phyloP scores from a whole-genome alignment of 2,329 filamentous ascomycete species.

The Fusarium duplospermum region DNA sequence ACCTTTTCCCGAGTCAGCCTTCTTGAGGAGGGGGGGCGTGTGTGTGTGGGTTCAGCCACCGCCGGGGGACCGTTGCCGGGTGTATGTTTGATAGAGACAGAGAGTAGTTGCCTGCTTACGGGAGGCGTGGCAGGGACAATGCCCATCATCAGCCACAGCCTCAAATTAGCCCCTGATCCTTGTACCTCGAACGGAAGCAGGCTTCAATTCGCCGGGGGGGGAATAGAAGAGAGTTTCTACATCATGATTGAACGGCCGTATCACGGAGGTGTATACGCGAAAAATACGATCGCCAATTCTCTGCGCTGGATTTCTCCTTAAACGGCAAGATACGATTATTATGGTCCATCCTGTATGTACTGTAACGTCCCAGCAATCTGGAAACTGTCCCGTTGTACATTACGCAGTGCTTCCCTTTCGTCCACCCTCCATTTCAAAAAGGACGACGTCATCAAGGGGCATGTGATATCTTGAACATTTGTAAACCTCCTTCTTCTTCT shows the following conservation, averaged over 20 bases:
- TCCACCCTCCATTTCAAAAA: background rate
- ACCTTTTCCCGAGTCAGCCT: background rate
- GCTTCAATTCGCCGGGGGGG: background rate
- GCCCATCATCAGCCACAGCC: conserved; percentile 38
- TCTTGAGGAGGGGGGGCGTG: background rate
- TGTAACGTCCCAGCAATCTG: background rate
- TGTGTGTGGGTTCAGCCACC: conserved; percentile 11
- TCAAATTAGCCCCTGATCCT: conserved; percentile 21
- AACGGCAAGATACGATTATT: background rate
- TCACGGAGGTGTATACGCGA: conserved; percentile 7
- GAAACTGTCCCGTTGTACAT: background rate
- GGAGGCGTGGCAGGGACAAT: conserved; percentile 25
- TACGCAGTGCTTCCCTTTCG: background rate
- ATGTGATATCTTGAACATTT: background rate
- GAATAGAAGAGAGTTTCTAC: background rate
- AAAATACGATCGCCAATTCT: conserved; percentile 11
- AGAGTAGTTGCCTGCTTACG: conserved; percentile 22
- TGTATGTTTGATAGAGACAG: background rate
- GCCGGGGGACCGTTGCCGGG: conserved; percentile 16
- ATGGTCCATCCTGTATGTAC: background rate
- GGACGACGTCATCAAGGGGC: background rate
- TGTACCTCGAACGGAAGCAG: background rate
- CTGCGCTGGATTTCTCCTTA: background rate
- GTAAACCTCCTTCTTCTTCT: background rate
- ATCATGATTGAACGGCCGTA: background rate